phyloP scores from a whole-genome alignment of 139 green algal species.

The Spirogloea muscicola region DNA sequence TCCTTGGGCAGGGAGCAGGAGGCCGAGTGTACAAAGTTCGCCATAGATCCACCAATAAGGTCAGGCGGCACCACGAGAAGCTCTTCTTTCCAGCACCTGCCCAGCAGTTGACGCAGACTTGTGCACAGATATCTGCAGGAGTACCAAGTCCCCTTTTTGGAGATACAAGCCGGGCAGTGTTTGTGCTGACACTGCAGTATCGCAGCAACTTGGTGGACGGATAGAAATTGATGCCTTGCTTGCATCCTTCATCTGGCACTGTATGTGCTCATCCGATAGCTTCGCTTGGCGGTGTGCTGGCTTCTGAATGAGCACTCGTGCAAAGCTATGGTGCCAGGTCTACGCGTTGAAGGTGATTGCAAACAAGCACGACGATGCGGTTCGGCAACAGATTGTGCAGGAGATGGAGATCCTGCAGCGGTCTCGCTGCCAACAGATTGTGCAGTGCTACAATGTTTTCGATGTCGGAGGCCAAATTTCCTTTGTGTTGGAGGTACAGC shows the following conservation, averaged over 20 bases:
- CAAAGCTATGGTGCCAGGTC: slow-evolving; percentile 4
- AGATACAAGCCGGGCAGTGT: background rate
- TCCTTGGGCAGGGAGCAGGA: slow-evolving; percentile 17
- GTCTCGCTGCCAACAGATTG: slow-evolving; percentile 2
- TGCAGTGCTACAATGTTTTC: slow-evolving; percentile 23
- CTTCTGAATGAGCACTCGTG: no score
- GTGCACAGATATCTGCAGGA: no score
- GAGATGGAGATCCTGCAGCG: background rate
- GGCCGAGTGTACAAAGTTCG: slow-evolving; percentile 25
- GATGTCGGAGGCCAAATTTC: slow-evolving; percentile 37
- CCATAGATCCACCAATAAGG: slow-evolving; percentile 1
- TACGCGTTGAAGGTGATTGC: slow-evolving; percentile 9
- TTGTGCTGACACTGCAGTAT: no score
- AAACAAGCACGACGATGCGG: background rate
- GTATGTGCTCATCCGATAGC: no score
- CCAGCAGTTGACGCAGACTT: no score
- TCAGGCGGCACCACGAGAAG: background rate
- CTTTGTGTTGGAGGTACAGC: slow-evolving; percentile 44
- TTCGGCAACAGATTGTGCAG: background rate
- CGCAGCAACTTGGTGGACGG: no score
- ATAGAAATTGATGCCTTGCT: no score
- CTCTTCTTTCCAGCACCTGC: no score
- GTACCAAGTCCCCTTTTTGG: no score
- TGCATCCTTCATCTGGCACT: no score
- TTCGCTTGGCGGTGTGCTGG: no score